Conservation (phyloP, 495 filamentous ascomycete species). For the Hyaloscypha bicolor region DNA sequence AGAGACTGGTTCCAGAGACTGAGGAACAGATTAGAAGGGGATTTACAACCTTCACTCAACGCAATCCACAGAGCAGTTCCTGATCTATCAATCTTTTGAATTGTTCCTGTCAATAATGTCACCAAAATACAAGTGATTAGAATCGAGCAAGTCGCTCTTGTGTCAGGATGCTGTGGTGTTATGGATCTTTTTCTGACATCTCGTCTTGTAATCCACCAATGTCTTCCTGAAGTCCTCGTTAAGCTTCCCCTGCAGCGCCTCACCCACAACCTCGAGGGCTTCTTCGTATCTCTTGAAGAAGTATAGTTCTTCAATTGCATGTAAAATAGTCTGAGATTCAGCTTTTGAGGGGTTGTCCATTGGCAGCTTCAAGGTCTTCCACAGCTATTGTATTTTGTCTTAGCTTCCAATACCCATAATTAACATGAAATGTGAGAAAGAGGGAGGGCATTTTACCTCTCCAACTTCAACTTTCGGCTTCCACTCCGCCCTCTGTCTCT, state of each 20-base stretch:
- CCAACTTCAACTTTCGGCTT: constrained; percentile 31
- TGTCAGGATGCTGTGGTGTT: neutral
- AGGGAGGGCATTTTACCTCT: constrained; percentile 18
- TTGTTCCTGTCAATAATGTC: neutral
- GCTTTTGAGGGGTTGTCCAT: constrained; percentile 39
- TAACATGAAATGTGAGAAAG: neutral
- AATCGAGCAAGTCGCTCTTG: neutral
- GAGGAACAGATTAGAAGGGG: neutral
- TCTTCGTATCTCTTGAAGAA: constrained; percentile 51
- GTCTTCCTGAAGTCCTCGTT: constrained; percentile 27
- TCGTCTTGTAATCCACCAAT: constrained; percentile 24
- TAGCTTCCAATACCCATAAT: neutral
- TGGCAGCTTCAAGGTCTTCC: constrained; percentile 43
- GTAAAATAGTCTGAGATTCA: constrained; percentile 46
- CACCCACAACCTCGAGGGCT: constrained; percentile 39
- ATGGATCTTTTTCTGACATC: constrained; percentile 25
- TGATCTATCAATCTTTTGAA: neutral
- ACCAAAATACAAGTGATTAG: neutral
- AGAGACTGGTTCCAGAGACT: neutral
- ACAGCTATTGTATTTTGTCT: constrained; percentile 37
- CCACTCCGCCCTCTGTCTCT: constrained; percentile 24
- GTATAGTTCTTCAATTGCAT: constrained; percentile 60
- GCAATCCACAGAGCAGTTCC: neutral
- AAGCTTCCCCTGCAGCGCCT: constrained; percentile 35
- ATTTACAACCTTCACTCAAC: neutral